Base-by-base conservation (phyloP, 805 yeast species). In the Candida gorgasii region DNA sequence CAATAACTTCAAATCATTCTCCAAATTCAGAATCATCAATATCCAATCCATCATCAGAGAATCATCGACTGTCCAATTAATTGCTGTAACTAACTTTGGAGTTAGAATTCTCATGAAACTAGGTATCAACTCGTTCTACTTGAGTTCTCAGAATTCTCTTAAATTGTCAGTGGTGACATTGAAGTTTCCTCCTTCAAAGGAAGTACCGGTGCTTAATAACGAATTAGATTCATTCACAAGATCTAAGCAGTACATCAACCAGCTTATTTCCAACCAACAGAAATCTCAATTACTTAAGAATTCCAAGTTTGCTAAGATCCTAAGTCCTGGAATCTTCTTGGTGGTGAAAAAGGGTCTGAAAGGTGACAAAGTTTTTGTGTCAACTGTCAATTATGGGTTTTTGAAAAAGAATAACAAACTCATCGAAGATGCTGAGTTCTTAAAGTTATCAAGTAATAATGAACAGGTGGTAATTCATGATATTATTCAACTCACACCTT, bases 291-390 rank as follows among this genome's bases (percentile, higher is more conserved):
- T 89, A 36, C 67, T 83, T 44, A 76, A 75, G 45, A 77, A 84
- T 34, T 73, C 85, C 19, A 68, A 76, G 30, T 69, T 80, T 8
- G 73, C 86, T 18, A 73, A 78, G 23, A 69, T 90, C 9, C 70
- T 88, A 22, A 80, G 95, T 15, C 96, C 97, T 0, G 96, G 95
- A n/a, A 82, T 89, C 3, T 90, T 82, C 54, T 73, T 90, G 46
- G 84, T 87, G 29, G 86, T 84, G 9, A 69, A 68, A 43, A 75
- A 78, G 39, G 67, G 72, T 3, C 67, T 63, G 40, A 58, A 58
- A 33, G 64, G 72, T 4, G 75, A 70, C 46, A 75, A 76, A 42
- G 62, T 88, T 16, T 89, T 86, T 59, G 82, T 85, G 3, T 74
- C 92, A 36, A 84, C 89, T 7, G 84, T 93, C 6, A 97, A 93